Percentiles rank a stretch among this genome's conserved stretches.
phyloP scores from a whole-genome alignment of 73 alveolate genomes.

The Diophrys sp. region DNA sequence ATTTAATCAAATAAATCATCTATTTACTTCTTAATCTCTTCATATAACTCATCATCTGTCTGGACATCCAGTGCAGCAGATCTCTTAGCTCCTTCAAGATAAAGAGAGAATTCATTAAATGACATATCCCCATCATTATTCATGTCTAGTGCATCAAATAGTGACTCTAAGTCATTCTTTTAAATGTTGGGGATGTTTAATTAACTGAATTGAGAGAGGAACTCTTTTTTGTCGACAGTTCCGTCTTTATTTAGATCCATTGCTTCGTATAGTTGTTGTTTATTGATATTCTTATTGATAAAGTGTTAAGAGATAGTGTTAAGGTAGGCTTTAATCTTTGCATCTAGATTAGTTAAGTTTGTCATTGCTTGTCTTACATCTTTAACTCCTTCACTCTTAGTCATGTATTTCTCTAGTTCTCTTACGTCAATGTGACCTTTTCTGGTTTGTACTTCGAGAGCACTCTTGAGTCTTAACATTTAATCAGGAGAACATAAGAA shows the following conservation, averaged over 20 bases:
- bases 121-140: constrained; percentile 42
- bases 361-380: not conserved
- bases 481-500: not conserved
- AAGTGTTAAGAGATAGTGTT: not conserved
- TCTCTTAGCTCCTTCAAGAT: constrained; percentile 51
- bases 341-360: not conserved
- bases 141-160: constrained; percentile 38
- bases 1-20: constrained; percentile 28
- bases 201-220: constrained; percentile 10
- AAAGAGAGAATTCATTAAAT: constrained; percentile 40
- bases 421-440: not conserved
- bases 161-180: constrained; percentile 6
- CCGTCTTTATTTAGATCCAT: constrained; percentile 45
- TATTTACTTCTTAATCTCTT: constrained; percentile 32
- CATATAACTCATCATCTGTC: constrained; percentile 18
- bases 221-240: constrained; percentile 43
- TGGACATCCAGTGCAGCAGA: not conserved
- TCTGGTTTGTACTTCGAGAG: not conserved
- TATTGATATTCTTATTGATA: constrained; percentile 16
- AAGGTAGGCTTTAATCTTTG: not conserved
- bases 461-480: not conserved
- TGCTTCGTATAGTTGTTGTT: constrained; percentile 15
- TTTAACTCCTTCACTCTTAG: not conserved
- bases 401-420: not conserved
- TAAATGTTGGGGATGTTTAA: constrained; percentile 36